A percentile compares a stretch with the other conserved stretches of the same genome.
Conservation (phyloP, 2,329 filamentous ascomycete genomes). For the Pleoardoris graminearum region DNA sequence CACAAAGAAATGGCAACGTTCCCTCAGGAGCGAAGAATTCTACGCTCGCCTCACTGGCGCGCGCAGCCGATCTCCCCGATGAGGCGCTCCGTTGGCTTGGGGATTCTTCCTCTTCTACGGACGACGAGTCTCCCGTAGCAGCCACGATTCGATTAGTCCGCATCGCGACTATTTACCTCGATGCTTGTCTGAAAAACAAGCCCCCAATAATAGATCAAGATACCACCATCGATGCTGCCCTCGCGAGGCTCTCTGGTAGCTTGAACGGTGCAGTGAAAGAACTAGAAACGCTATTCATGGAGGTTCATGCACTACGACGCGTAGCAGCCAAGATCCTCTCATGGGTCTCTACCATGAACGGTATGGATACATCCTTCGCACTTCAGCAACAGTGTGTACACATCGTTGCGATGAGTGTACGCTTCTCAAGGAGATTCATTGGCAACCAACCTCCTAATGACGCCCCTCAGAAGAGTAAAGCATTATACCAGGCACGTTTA, state of each 20-base stretch:
- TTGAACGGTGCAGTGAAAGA: conserved; percentile 38
- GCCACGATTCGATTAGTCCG: conserved; percentile 30
- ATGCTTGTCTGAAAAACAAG: conserved; percentile 27
- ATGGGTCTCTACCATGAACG: conserved; percentile 13
- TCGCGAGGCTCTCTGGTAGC: conserved; percentile 32
- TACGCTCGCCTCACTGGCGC: conserved; percentile 39
- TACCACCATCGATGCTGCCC: conserved; percentile 23
- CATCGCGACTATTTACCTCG: conserved; percentile 37
- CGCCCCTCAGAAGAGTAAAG: conserved; percentile 20
- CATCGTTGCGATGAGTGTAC: conserved; percentile 34
- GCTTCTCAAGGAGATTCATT: conserved; percentile 41
- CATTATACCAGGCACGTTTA: conserved; percentile 29
- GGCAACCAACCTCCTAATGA: conserved; percentile 21
- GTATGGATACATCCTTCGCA: background rate
- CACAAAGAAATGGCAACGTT: background rate
- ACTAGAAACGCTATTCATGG: conserved; percentile 42
- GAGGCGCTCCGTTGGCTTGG: conserved; percentile 42
- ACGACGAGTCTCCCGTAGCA: conserved; percentile 26
- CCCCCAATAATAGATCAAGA: conserved; percentile 21
- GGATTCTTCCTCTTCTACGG: conserved; percentile 15
- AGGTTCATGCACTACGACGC: conserved; percentile 40
- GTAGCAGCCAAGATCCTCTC: conserved; percentile 32
- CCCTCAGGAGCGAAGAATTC: conserved; percentile 16
- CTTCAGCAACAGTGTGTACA: conserved; percentile 23
- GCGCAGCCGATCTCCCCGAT: conserved; percentile 36